Evolutionary conservation across 1,284 basidiomycete genomes (phyloP), one percentile per base, ranked within the genome.

Genomic region (Porodaedalea pini): DNA sequence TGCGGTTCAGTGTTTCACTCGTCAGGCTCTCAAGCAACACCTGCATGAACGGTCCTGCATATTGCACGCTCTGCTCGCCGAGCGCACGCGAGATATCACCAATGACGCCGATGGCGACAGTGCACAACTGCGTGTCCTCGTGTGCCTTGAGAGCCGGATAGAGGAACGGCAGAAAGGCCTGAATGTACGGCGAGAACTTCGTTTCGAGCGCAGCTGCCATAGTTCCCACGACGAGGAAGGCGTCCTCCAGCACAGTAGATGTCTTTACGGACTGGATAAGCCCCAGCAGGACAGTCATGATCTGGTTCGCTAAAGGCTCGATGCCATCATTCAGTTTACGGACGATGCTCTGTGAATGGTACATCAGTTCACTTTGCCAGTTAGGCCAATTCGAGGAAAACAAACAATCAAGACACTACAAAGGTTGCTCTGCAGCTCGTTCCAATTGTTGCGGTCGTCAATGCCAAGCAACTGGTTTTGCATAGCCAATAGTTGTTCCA

Each of bases 391-490:
- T 23, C 4, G 47, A 13, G 32, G 19, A 45, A 36, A 41, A 44
- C 56, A 23, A n/a, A 92, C 91, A 54, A 92, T 90, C 57, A 94
- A 78, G 48, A 97, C 90, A 61, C 89, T 88, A 73, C 94, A 98
- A 67, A 98, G 83, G 74, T 96, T 97, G 74, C 92, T 90, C 72
- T 98, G 95, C 41, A 99, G 79, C 71, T 99, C 96, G 69, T 95
- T 96, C 94, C 96, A 98, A 78, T 98, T 99, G 74, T 96, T 96
- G 64, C 93, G 86, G 70, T 99, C 96, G 72, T 99, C 96, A 43
- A 89, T 80, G 52, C 96, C 97, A 45, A 99, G 78, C 53, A 99
- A 90, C 76, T 99, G 96, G 71, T 90, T 91, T 83, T 95, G 70
- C 74, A 98, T 84, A 54, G 73, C 75, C 47, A 98, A 74, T 23